phyloP scores from a whole-genome alignment of 2,329 filamentous ascomycete species.

The Microsporum canis region DNA sequence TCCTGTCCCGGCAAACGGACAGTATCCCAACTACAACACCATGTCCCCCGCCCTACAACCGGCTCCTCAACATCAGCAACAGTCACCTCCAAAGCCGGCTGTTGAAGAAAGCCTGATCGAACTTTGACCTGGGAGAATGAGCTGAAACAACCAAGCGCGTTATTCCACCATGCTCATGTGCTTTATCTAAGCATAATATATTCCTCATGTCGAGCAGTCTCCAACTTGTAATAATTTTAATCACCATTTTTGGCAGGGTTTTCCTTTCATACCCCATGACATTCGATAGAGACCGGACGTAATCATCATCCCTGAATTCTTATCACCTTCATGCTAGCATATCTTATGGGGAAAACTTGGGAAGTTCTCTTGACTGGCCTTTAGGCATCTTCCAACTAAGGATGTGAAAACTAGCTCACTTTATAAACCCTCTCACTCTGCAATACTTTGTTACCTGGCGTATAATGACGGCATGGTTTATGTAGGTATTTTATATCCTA shows the following conservation, averaged over 20 bases:
- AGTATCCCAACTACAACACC: not conserved
- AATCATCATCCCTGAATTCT: not conserved
- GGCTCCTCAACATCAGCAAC: conserved; percentile 44
- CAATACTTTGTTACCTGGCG: too few species aligned
- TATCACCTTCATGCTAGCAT: not conserved
- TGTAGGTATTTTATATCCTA: too few species aligned
- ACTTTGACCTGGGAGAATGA: conserved; percentile 37
- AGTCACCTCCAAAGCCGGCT: conserved; percentile 42
- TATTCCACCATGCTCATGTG: not conserved
- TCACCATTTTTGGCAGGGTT: not conserved
- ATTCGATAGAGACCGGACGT: not conserved
- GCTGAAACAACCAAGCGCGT: not conserved
- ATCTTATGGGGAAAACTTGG: not conserved
- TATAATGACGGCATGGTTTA: too few species aligned
- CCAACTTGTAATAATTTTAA: not conserved
- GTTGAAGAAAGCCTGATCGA: conserved; percentile 69
- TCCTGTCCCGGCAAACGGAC: not conserved
- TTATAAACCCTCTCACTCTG: too few species aligned
- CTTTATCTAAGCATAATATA: not conserved
- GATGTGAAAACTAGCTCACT: too few species aligned
- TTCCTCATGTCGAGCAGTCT: not conserved
- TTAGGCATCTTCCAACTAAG: too few species aligned
- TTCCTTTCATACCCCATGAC: not conserved
- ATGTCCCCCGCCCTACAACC: conserved; percentile 17
- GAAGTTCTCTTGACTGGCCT: too few species aligned